Evolutionary conservation across 352 stramenopile species (phyloP).

Genomic region (Hyaloperonospora brassicae): DNA sequence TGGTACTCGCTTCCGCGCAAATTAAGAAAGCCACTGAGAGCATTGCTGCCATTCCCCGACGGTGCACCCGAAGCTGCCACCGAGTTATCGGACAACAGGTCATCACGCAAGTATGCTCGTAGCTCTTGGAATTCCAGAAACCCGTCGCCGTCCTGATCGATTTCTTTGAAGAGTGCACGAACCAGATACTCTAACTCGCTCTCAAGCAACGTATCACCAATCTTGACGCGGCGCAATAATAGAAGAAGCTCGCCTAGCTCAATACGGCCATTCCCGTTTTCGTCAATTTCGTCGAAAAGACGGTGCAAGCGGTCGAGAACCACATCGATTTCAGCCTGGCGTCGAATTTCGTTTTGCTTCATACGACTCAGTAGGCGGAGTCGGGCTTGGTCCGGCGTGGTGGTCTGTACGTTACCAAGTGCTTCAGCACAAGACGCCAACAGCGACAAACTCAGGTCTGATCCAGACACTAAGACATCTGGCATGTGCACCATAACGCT

Average conservation of each 20-base stretch:
- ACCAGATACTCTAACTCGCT: conserved; percentile 61
- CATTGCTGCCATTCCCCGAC: no score
- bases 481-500: conserved; percentile 51
- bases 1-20: no score
- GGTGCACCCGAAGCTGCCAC: no score
- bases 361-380: conserved; percentile 44
- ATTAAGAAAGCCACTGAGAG: no score
- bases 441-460: conserved; percentile 59
- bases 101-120: no score
- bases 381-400: conserved; percentile 51
- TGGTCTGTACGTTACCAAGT: conserved; percentile 43
- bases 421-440: conserved; percentile 47
- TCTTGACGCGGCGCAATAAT: conserved; percentile 54
- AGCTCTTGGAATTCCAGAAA: conserved; percentile 86
- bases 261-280: conserved; percentile 56
- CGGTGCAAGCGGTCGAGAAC: conserved; percentile 46
- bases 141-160: conserved; percentile 88
- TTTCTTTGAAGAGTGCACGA: conserved; percentile 75
- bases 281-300: conserved; percentile 68
- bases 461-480: conserved; percentile 56
- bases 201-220: conserved; percentile 54
- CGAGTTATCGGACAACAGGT: no score
- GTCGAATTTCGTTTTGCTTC: conserved; percentile 45
- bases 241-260: conserved; percentile 54
- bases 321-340: conserved; percentile 45